Evolutionary conservation across 1,284 basidiomycete species (phyloP), one percentile per base, ranked within the genome.

Genomic region (Ustilago trichophora): DNA sequence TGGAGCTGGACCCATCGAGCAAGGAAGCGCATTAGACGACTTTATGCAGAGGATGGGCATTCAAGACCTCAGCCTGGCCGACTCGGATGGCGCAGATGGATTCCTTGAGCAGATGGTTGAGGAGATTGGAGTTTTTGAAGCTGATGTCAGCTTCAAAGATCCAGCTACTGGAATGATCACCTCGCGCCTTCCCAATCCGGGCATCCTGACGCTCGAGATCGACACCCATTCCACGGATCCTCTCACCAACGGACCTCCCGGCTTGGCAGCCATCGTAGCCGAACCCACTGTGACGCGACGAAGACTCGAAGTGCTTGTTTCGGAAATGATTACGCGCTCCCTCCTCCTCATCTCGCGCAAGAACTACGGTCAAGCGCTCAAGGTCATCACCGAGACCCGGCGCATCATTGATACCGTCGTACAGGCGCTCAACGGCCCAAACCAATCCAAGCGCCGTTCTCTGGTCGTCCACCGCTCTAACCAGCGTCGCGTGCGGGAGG

Each of bases 21-120:
- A 66, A n/a, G 73, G 75, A 10, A 73, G 66, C 33, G 76, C 76
- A 5, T 77, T 73, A 26, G 75, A 75, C 35, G 76, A 78, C 36
- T 77, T 78, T 40, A 73, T 78, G 59, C 73, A 75, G 43, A 53
- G 76, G 25, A 70, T 78, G 50, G 76, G 76, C 21, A 64, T 78
- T 19, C 60, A 74, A n/a, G 57, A 63, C 27, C 62, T 78, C 27
- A 70, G 55, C 24, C 35, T 78, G n/a, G 50, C 44, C 8, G 74
- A 73, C 13, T 58, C 62, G 37, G 66, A 64, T 26, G 55, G 53
- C 11, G 22, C 42, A 12, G 68, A 71, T 12, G 68, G 63, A 19
- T 62, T 57, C 47, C 34, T 75, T n/a, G 70, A 73, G 25, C 60
- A 62, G 41, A 56, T 77, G 53, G 71, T 77, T 25, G 76, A 78